phyloP scores from a whole-genome alignment of 73 alveolate genomes.

The Symbiodinium natans region DNA sequence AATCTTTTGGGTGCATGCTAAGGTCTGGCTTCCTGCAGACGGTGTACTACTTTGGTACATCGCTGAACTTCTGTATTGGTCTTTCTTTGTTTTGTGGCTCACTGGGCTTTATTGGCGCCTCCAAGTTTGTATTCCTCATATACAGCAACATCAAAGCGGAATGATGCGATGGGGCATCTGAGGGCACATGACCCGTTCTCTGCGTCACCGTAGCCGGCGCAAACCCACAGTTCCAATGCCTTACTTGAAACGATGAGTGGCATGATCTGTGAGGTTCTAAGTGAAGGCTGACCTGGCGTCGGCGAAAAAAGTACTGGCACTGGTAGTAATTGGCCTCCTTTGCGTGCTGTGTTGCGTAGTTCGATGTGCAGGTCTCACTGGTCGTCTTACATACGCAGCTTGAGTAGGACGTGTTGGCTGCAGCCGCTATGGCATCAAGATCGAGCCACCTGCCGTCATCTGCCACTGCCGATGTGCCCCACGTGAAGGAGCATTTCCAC shows the following conservation, averaged over 20 bases:
- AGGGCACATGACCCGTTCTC: constrained; percentile 8
- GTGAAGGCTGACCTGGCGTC: not conserved
- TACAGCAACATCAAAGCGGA: constrained; percentile 93
- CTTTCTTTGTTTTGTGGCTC: constrained; percentile 79
- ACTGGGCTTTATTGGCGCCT: constrained; percentile 82
- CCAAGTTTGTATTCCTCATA: constrained; percentile 74
- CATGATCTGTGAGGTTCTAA: not conserved
- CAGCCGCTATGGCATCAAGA: not conserved
- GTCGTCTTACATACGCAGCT: no score
- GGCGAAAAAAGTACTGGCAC: not conserved
- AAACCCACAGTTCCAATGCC: not conserved
- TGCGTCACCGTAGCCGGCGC: not conserved
- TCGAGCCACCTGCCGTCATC: not conserved
- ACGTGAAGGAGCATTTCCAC: no score
- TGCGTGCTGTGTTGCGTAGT: no score
- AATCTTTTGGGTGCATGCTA: no score
- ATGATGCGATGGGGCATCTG: constrained; percentile 25
- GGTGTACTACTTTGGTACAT: constrained; percentile 79
- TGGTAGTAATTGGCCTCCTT: no score
- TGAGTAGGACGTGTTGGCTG: not conserved
- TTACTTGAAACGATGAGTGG: constrained; percentile 6
- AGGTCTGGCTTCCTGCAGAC: constrained; percentile 90
- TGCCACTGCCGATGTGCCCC: not conserved
- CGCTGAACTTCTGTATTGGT: constrained; percentile 88
- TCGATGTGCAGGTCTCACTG: no score